Percentiles rank a stretch among this genome's conserved stretches.
Conservation (phyloP, 345 rosid genomes). For the Citrus sinensis region DVS_A1.0 CM039166.1:24381001-24381500, state of each 20-base stretch:
- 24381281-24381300: conserved; percentile 67
- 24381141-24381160: not conserved
- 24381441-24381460: not conserved
- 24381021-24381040: conserved; percentile 49
- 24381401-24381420: too few species aligned
- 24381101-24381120: too few species aligned
- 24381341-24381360: conserved; percentile 51
- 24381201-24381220: conserved; percentile 67
- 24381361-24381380: not conserved
- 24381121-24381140: not conserved
- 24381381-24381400: not conserved
- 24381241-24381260: conserved; percentile 50
- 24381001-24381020: conserved; percentile 32
- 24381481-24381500: conserved; percentile 65
- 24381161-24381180: not conserved
- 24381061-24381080: conserved; percentile 45
- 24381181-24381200: not conserved
- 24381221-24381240: conserved; percentile 71
- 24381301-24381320: conserved; percentile 76
- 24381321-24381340: conserved; percentile 58
- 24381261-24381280: conserved; percentile 57
- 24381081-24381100: not conserved
- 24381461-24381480: conserved; percentile 52
- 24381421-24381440: not conserved
- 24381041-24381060: conserved; percentile 63